These are phyloP conservation scores for Sisymbrium altissimum DNA, from an alignment of 345 rosid species.

Conservation along the genomic window DNA sequence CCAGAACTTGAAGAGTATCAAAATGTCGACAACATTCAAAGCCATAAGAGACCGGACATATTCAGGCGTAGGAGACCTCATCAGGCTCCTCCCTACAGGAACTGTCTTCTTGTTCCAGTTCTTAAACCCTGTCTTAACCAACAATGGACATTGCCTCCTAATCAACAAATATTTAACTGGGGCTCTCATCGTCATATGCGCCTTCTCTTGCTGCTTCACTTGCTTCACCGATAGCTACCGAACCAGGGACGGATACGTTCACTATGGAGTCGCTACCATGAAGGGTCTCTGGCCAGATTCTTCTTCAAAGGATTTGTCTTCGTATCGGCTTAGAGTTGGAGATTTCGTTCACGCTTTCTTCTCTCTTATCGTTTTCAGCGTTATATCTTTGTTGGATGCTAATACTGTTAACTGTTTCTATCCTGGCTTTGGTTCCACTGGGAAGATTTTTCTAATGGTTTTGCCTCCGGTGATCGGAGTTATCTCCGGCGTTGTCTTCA, in stretches of 20 bases:
- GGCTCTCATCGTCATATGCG: conserved; percentile 55
- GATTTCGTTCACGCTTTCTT: conserved; percentile 74
- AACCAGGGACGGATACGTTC: conserved; percentile 48
- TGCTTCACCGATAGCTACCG: conserved; percentile 76
- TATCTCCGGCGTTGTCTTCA: conserved; percentile 50
- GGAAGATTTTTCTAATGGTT: conserved; percentile 54
- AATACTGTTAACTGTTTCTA: conserved; percentile 62
- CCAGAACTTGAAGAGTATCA: not conserved
- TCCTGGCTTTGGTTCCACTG: conserved; percentile 50
- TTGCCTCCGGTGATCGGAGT: conserved; percentile 77
- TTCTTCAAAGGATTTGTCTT: conserved; percentile 43
- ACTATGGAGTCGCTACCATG: conserved; percentile 57
- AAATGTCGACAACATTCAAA: conserved; percentile 36
- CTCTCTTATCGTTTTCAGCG: conserved; percentile 54
- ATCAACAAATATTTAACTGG: conserved; percentile 58
- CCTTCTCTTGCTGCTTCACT: conserved; percentile 66
- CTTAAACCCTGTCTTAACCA: conserved; percentile 78
- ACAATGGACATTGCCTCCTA: conserved; percentile 61
- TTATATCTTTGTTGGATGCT: conserved; percentile 53
- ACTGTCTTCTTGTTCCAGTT: conserved; percentile 79
- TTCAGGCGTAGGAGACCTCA: conserved; percentile 59
- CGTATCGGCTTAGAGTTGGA: conserved; percentile 48
- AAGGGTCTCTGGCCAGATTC: conserved; percentile 65
- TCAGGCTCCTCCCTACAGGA: conserved; percentile 88
- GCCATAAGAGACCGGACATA: conserved; percentile 45